phyloP scores from a whole-genome alignment of 2,329 filamentous ascomycete species.

The Monilinia laxa region DNA sequence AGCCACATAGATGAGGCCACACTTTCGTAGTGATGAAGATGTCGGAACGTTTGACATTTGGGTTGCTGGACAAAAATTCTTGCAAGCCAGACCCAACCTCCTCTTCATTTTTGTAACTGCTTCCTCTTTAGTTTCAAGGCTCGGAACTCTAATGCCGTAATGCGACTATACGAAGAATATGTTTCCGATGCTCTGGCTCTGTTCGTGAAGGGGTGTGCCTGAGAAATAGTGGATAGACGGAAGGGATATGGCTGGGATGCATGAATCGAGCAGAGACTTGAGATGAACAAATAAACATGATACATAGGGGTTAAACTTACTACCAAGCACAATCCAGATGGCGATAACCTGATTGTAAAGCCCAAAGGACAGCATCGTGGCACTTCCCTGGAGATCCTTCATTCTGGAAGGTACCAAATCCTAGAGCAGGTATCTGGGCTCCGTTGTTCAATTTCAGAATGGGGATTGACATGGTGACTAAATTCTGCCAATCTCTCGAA shows the following conservation, averaged over 20 bases:
- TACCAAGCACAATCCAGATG: slow-evolving; percentile 73
- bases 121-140: slow-evolving; percentile 6
- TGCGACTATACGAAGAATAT: neutral
- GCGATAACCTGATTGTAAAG: slow-evolving; percentile 64
- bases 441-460: slow-evolving; percentile 40
- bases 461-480: slow-evolving; percentile 13
- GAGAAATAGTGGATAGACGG: neutral
- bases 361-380: slow-evolving; percentile 51
- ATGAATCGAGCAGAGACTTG: slow-evolving; percentile 30
- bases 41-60: slow-evolving; percentile 57
- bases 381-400: slow-evolving; percentile 44
- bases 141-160: neutral
- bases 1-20: slow-evolving; percentile 63
- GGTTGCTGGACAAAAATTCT: slow-evolving; percentile 59
- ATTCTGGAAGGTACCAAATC: slow-evolving; percentile 44
- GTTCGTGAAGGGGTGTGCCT: neutral
- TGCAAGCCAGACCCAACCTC: slow-evolving; percentile 77
- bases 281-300: slow-evolving; percentile 15
- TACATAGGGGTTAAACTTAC: slow-evolving; percentile 28
- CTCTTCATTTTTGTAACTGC: slow-evolving; percentile 71
- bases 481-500: neutral
- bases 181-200: slow-evolving; percentile 6
- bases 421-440: slow-evolving; percentile 44
- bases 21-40: slow-evolving; percentile 39
- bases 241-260: slow-evolving; percentile 32